Evolutionary conservation across 768 basidiomycete species (phyloP).

Genomic region (Lentinus tigrinus): DNA sequence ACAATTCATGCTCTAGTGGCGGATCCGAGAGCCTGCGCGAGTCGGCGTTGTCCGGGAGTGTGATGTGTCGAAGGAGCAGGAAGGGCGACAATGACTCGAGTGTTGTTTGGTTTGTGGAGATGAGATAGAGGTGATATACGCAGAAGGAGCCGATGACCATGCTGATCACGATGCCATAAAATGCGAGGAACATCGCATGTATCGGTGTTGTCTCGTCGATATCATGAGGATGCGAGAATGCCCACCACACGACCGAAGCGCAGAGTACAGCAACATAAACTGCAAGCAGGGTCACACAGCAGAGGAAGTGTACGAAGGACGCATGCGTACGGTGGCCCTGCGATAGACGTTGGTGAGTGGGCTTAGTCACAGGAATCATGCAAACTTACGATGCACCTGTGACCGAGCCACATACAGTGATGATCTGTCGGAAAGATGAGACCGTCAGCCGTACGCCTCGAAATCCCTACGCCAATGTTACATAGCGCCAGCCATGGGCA

Average conservation of each 20-base stretch:
- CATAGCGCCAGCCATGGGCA: too few species aligned
- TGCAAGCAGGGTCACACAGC: conserved; percentile 60
- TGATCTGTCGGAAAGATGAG: conserved; percentile 55
- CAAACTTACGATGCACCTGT: conserved; percentile 71
- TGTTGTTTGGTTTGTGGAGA: conserved; percentile 83
- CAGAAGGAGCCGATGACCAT: conserved; percentile 76
- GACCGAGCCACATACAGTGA: conserved; percentile 83
- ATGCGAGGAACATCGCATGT: conserved; percentile 67
- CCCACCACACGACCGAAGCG: conserved; percentile 54
- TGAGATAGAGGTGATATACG: conserved; percentile 73
- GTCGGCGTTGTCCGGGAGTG: conserved; percentile 45
- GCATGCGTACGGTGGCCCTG: conserved; percentile 85
- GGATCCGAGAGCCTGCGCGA: conserved; percentile 58
- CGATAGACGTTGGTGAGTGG: neutral
- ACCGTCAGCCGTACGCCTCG: neutral
- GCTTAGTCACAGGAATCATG: neutral
- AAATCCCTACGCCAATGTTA: neutral
- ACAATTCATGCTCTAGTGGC: conserved; percentile 71
- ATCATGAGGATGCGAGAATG: conserved; percentile 60
- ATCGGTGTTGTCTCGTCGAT: conserved; percentile 66
- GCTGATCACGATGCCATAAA: conserved; percentile 56
- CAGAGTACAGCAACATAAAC: conserved; percentile 58
- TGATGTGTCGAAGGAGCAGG: conserved; percentile 67
- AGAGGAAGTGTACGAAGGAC: conserved; percentile 78
- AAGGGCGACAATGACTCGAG: conserved; percentile 76